These are phyloP conservation scores for Neospora caninum DNA, from an alignment of 169 alveolate species.

Conservation along the genomic window DNA sequence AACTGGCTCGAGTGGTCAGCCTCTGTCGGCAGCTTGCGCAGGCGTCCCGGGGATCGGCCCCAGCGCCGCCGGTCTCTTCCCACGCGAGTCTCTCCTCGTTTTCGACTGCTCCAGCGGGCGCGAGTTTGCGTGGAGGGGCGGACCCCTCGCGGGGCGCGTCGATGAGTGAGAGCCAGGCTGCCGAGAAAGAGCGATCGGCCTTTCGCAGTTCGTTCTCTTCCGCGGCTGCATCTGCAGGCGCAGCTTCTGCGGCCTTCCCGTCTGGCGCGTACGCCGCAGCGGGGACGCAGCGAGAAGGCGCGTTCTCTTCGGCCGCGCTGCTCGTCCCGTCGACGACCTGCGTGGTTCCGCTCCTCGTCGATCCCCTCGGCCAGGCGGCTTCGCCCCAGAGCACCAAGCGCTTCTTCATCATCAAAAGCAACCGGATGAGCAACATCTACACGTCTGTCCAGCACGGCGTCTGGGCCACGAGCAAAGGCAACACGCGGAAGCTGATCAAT, in stretches of 20 bases:
- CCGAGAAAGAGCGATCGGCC: background rate
- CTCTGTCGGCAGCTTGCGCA: slow-evolving; percentile 46
- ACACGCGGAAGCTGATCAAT: slow-evolving; percentile 71
- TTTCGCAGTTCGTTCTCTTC: background rate
- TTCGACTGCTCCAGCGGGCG: background rate
- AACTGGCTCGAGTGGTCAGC: slow-evolving; percentile 1
- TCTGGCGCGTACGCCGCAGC: background rate
- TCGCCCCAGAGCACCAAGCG: slow-evolving; percentile 26
- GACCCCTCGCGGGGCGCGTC: background rate
- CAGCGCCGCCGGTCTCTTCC: background rate
- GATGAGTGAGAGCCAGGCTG: background rate
- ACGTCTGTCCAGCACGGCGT: slow-evolving; percentile 80
- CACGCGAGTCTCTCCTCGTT: background rate
- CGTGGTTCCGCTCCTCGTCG: slow-evolving; percentile 48
- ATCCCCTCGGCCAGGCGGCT: slow-evolving; percentile 29
- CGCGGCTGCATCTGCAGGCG: background rate
- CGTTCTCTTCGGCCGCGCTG: background rate
- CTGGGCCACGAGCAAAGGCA: slow-evolving; percentile 83
- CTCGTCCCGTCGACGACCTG: slow-evolving; percentile 5
- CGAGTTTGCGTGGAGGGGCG: background rate
- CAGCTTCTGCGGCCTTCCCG: background rate
- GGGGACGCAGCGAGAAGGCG: background rate
- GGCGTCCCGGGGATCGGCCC: background rate
- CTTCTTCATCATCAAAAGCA: slow-evolving; percentile 79
- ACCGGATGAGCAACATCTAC: slow-evolving; percentile 77